A percentile compares a stretch with the other conserved stretches of the same genome.
Conservation (phyloP, 2,329 filamentous ascomycete species). For the Claviceps quebecensis region DNA sequence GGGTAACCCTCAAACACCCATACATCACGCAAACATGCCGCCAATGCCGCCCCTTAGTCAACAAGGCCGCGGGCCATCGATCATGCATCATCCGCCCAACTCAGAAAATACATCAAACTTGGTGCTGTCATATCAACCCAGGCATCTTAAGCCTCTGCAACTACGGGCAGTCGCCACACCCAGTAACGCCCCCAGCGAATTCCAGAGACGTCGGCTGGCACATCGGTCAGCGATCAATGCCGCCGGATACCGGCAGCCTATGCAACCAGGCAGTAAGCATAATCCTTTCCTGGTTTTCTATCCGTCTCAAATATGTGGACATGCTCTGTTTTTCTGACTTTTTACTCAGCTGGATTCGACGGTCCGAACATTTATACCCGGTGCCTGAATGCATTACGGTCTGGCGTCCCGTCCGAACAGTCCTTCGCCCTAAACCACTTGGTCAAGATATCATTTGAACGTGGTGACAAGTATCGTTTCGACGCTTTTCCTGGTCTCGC, state of each 20-base stretch:
- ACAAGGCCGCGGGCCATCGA: slow-evolving; percentile 27
- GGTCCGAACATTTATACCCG: slow-evolving; percentile 86
- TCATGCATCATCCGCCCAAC: slow-evolving; percentile 38
- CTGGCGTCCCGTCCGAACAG: slow-evolving; percentile 65
- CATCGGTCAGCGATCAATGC: slow-evolving; percentile 18
- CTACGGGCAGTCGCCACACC: slow-evolving; percentile 65
- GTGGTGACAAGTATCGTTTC: slow-evolving; percentile 91
- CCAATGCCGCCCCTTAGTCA: slow-evolving; percentile 16
- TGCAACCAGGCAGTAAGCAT: slow-evolving; percentile 49
- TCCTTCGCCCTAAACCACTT: slow-evolving; percentile 88
- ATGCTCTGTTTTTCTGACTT: slow-evolving; percentile 5
- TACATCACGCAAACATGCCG: slow-evolving; percentile 21
- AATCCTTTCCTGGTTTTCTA: not conserved
- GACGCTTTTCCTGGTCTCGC: slow-evolving; percentile 80
- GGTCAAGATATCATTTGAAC: slow-evolving; percentile 88
- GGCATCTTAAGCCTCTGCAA: slow-evolving; percentile 44
- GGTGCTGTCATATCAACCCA: slow-evolving; percentile 58
- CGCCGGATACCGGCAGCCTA: slow-evolving; percentile 24
- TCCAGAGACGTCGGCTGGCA: slow-evolving; percentile 32
- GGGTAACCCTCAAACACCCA: slow-evolving; percentile 14
- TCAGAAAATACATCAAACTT: slow-evolving; percentile 43
- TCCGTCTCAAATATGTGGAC: not conserved
- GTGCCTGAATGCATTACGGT: slow-evolving; percentile 71
- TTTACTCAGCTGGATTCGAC: slow-evolving; percentile 40
- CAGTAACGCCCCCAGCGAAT: slow-evolving; percentile 56